Evolutionary conservation across 2,329 filamentous ascomycete genomes (phyloP), one percentile per base, ranked within the genome.

Genomic region (Microcera coccophila): DNA sequence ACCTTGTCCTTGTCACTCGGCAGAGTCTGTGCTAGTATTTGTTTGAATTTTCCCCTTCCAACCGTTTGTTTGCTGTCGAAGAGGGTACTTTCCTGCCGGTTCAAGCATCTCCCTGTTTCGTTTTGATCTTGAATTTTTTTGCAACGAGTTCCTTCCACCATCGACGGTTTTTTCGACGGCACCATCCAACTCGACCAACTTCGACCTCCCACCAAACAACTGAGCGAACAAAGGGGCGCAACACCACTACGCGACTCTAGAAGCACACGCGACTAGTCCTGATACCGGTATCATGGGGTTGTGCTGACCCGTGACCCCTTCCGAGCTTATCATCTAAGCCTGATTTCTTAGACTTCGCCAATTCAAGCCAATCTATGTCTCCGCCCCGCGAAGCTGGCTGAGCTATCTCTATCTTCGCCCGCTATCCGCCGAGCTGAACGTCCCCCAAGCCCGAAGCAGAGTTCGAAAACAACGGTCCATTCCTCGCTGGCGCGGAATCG

Each of bases 21-120:
- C n/a, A n/a, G 35, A 55, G 53, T 52, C 51, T 58, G 54, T 53
- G 55, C 47, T 58, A 45, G 48, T 48, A 46, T 28, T 21, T n/a
- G 35, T 36, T 38, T 18, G 14, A 19, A 24, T 34, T 44, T 42
- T 34, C 16, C 37, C 19, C 26, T 22, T 48, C 21, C 38, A 48
- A 31, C 38, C 42, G 38, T 48, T 36, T 16, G 8, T 18, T 14
- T 18, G 36, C 35, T 47, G 46, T 36, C 35, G 15, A 32, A 40
- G 28, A 32, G 36, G 38, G 44, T 41, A 46, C 44, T 47, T 48
- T 53, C 47, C 50, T 49, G 50, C 36, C 41, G 39, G n/a, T n/a
- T n/a, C n/a, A n/a, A n/a, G n/a, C n/a, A n/a, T 45, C 37, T 54
- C 51, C 42, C 46, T 48, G 36, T 44, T 34, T 38, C 39, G 43